A percentile compares a stretch with the other conserved stretches of the same genome.
Evolutionary conservation across 2,329 filamentous ascomycete genomes (phyloP).

Genomic region (Trichoderma semiorbis): DNA sequence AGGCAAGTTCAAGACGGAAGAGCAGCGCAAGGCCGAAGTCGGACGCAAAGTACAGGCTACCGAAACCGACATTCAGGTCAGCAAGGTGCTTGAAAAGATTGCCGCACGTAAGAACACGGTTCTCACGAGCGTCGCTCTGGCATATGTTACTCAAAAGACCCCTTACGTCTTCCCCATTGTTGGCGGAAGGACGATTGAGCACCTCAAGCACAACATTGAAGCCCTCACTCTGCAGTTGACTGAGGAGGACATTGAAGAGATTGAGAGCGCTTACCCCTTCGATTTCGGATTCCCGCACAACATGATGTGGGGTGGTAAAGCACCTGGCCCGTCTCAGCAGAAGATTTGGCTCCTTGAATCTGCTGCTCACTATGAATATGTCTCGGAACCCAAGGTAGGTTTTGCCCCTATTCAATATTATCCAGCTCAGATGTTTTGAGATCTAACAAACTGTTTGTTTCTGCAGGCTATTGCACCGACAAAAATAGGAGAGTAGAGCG

Average conservation of each 20-base stretch:
- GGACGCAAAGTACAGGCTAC: conserved; percentile 41
- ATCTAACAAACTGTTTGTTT: neutral
- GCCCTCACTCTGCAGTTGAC: conserved; percentile 59
- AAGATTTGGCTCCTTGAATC: conserved; percentile 45
- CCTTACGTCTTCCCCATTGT: conserved; percentile 72
- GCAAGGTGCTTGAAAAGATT: conserved; percentile 47
- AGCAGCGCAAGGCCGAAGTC: conserved; percentile 33
- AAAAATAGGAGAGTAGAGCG: conserved; percentile 42
- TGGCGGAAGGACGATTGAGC: conserved; percentile 65
- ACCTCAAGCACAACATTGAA: conserved; percentile 67
- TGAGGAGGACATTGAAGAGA: conserved; percentile 60
- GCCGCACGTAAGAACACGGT: conserved; percentile 41
- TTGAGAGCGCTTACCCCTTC: conserved; percentile 60
- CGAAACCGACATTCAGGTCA: conserved; percentile 51
- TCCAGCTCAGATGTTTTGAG: neutral
- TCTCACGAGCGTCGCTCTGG: conserved; percentile 56
- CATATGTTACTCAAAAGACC: conserved; percentile 70
- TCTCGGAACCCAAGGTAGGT: conserved; percentile 39
- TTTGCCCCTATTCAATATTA: neutral
- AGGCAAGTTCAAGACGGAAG: conserved; percentile 44
- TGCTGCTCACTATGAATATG: conserved; percentile 51
- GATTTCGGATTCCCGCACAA: conserved; percentile 64
- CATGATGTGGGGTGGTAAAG: conserved; percentile 48
- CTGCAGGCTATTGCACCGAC: conserved; percentile 40
- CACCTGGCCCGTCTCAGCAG: conserved; percentile 34